A percentile compares a stretch with the other conserved stretches of the same genome.
Evolutionary conservation across 2,329 filamentous ascomycete genomes (phyloP).

Genomic region (Colletotrichum camelliae): DNA sequence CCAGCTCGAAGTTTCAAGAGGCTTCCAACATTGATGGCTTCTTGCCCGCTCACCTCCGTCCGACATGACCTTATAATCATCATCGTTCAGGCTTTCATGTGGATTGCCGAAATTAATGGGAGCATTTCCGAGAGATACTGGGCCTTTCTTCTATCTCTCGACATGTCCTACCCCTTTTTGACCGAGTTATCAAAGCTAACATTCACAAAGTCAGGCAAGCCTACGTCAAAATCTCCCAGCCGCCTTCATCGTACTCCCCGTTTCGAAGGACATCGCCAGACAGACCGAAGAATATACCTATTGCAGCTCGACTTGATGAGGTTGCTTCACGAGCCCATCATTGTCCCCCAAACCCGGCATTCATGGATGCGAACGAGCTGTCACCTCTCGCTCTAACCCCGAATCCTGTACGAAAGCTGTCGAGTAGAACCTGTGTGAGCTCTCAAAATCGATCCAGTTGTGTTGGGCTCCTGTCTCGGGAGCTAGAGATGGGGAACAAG

Average conservation of each 20-base stretch:
- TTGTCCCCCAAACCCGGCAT: background rate
- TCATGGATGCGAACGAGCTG: background rate
- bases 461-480: rapidly evolving
- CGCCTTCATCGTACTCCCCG: background rate
- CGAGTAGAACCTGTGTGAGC: rapidly evolving
- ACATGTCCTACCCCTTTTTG: background rate
- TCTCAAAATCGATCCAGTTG: background rate
- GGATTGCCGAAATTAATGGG: background rate
- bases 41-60: background rate
- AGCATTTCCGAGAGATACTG: background rate
- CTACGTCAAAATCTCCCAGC: too few species aligned
- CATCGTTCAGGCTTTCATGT: background rate
- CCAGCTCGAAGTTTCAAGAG: rapidly evolving
- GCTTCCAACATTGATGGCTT: rapidly evolving
- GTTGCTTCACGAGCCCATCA: rapidly evolving
- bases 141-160: background rate
- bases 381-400: rapidly evolving
- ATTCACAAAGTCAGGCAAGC: background rate
- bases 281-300: background rate
- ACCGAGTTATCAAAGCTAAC: background rate
- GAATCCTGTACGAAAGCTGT: background rate
- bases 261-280: background rate
- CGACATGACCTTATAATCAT: rapidly evolving
- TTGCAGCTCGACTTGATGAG: background rate
- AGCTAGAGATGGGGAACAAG: background rate